Conservation (phyloP, 768 basidiomycete species). For the Lactifluus rugatus region DNA sequence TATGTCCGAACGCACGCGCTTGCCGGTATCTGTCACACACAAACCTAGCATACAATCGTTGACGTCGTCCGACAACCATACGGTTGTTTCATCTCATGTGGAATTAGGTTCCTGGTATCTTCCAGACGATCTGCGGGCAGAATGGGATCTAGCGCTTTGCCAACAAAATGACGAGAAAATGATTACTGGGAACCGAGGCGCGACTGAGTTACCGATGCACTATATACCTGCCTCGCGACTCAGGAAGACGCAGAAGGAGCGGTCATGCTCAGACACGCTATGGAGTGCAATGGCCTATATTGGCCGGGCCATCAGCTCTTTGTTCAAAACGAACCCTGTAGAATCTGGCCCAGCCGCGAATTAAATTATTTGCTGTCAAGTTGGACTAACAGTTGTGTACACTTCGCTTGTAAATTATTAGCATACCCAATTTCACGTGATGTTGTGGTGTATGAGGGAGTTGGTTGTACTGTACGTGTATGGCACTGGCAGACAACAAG, state of each 20-base stretch:
- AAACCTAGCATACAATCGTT: slow-evolving; percentile 14
- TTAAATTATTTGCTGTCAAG: background rate
- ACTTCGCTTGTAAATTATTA: slow-evolving; percentile 10
- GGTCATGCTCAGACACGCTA: slow-evolving; percentile 13
- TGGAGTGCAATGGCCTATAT: slow-evolving; percentile 8
- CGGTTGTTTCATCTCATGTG: slow-evolving; percentile 8
- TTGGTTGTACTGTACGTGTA: too few relatives aligned
- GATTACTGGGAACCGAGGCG: background rate
- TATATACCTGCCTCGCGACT: slow-evolving; percentile 8
- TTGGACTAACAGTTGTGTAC: background rate
- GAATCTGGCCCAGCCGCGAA: background rate
- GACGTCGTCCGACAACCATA: slow-evolving; percentile 1
- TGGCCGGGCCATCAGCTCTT: slow-evolving; percentile 11
- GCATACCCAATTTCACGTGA: slow-evolving; percentile 6
- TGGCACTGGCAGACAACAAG: too few relatives aligned
- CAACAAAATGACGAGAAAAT: background rate
- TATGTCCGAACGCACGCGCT: slow-evolving; percentile 7
- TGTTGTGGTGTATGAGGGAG: background rate
- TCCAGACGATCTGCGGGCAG: slow-evolving; percentile 1
- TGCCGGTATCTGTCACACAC: slow-evolving; percentile 7
- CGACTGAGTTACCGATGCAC: slow-evolving; percentile 12
- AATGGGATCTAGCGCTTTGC: slow-evolving; percentile 2
- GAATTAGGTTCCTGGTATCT: slow-evolving; percentile 14
- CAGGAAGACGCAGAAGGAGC: slow-evolving; percentile 10
- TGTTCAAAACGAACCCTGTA: slow-evolving; percentile 3